These are phyloP conservation scores for Peterozyma toletana DNA, from an alignment of 805 yeast genomes.

Conservation along the genomic window DNA sequence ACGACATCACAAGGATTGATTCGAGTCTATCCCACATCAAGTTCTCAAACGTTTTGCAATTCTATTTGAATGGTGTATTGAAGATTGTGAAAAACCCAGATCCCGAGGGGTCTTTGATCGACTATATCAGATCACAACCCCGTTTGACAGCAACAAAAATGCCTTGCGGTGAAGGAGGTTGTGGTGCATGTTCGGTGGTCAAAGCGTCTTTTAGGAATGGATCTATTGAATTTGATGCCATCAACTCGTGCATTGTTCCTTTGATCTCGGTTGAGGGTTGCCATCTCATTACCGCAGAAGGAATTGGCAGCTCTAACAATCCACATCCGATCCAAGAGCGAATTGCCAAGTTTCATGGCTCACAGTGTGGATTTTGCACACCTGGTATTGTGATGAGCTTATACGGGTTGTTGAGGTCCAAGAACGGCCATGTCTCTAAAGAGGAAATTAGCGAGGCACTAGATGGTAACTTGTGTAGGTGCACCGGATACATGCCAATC, in stretches of 20 bases:
- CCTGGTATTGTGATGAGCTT: slow-evolving; percentile 45
- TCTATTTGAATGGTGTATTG: slow-evolving; percentile 32
- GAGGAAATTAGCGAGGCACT: slow-evolving; percentile 35
- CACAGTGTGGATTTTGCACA: slow-evolving; percentile 45
- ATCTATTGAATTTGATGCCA: slow-evolving; percentile 26
- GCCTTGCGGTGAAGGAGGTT: slow-evolving; percentile 45
- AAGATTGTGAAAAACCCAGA: slow-evolving; percentile 28
- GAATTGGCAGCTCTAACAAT: slow-evolving; percentile 30
- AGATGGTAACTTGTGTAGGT: slow-evolving; percentile 40
- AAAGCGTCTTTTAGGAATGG: slow-evolving; percentile 23
- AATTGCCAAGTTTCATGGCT: slow-evolving; percentile 39
- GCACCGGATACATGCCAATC: slow-evolving; percentile 45
- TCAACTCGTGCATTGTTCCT: slow-evolving; percentile 42
- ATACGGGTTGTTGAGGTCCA: slow-evolving; percentile 31
- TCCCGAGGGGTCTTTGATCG: slow-evolving; percentile 35
- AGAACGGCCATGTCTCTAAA: slow-evolving; percentile 26
- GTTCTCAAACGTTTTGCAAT: slow-evolving; percentile 19
- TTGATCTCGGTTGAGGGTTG: slow-evolving; percentile 36
- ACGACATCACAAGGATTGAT: slow-evolving; percentile 15
- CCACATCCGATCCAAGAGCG: slow-evolving; percentile 45
- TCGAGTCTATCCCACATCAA: slow-evolving; percentile 17
- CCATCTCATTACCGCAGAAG: slow-evolving; percentile 39
- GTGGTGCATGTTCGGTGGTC: slow-evolving; percentile 43
- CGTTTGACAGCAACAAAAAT: slow-evolving; percentile 37
- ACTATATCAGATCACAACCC: slow-evolving; percentile 29